A percentile compares a stretch with the other conserved stretches of the same genome.
Conservation (phyloP, 371 early-diverging fungal species). For the Apophysomyces elegans region DNA sequence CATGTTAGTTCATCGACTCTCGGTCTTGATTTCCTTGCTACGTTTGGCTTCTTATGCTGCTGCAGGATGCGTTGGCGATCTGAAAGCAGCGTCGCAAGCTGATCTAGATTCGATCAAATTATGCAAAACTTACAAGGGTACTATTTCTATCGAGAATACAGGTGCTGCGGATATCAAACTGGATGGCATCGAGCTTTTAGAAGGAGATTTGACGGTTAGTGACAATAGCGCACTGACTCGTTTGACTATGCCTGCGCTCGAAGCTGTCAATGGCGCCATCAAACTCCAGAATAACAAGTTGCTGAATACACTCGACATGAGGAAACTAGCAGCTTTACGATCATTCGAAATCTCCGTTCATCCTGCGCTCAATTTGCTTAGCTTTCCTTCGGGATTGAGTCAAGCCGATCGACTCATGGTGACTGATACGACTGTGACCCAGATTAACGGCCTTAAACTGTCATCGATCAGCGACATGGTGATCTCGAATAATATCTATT, state of each 20-base stretch:
- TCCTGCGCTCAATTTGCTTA: conserved; percentile 41
- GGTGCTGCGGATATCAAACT: conserved; percentile 13
- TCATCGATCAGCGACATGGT: conserved; percentile 36
- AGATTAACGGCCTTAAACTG: conserved; percentile 47
- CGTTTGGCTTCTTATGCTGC: conserved; percentile 1
- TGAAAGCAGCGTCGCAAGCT: conserved; percentile 23
- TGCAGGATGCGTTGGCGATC: conserved; percentile 21
- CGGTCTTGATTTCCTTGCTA: not conserved
- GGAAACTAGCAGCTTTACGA: conserved; percentile 36
- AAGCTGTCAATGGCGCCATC: conserved; percentile 42
- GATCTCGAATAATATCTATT: conserved; percentile 53
- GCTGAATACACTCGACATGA: conserved; percentile 36
- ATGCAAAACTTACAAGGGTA: conserved; percentile 22
- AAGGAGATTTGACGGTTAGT: conserved; percentile 20
- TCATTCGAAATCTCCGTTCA: conserved; percentile 47
- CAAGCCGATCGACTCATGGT: conserved; percentile 42
- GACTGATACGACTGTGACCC: conserved; percentile 48
- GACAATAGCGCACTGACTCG: conserved; percentile 21
- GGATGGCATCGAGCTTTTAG: conserved; percentile 21
- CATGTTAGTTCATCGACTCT: not conserved
- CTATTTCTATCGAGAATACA: conserved; percentile 17
- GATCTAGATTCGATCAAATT: conserved; percentile 20
- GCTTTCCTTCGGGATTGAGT: conserved; percentile 42
- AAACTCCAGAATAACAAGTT: conserved; percentile 49
- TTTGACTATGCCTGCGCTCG: conserved; percentile 5